Base-by-base conservation (phyloP, 2,329 filamentous ascomycete species). In the Pyricularia pennisetigena region DNA sequence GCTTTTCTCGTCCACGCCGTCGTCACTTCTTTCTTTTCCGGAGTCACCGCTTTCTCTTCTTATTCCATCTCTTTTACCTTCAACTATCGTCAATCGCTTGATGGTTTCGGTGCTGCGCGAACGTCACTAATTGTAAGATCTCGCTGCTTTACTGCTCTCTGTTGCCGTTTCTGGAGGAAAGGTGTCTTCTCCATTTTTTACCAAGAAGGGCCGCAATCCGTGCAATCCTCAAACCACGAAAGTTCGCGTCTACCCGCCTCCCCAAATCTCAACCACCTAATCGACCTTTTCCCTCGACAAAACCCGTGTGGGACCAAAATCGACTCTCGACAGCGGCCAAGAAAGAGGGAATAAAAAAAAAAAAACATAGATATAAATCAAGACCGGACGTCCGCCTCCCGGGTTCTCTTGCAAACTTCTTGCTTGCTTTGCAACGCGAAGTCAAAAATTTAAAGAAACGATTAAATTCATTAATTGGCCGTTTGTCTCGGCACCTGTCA, bases 1-100 rank as follows among this genome's bases (percentile, higher is more conserved):
- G 70, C 67, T 68, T 72, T 69, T 68, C 70, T 72, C 68, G 54
- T 68, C n/a, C 54, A 62, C 32, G 64, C 65, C 62, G 26, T 35
- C 64, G 30, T 32, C 30, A 57, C 35, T 59, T n/a, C 65, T 59
- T 67, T 64, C 65, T 69, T 67, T 57, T 68, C 66, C 69, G 67
- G 69, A 65, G 69, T 69, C 67, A 68, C 63, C 67, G 69, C 68
- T 64, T 62, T 68, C 67, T 68, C 66, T 67, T 68, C 67, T 65
- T 30, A n/a, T 54, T 69, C 65, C 54, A 61, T 70, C 41, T 26
- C 16, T 62, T 67, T 16, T 49, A 49, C 41, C 41, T 35, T 49
- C 41, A 49, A 49, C 41, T 7, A 49, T 49, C 41, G 41, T 49
- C 41, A 49, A 49, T 63, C 29, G 61, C 30, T 63, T 62, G 14